Evolutionary conservation across 176 grass and related monocot genomes (phyloP), one percentile per base, ranked within the genome.

Genomic region (Olyra latifolia): DNA sequence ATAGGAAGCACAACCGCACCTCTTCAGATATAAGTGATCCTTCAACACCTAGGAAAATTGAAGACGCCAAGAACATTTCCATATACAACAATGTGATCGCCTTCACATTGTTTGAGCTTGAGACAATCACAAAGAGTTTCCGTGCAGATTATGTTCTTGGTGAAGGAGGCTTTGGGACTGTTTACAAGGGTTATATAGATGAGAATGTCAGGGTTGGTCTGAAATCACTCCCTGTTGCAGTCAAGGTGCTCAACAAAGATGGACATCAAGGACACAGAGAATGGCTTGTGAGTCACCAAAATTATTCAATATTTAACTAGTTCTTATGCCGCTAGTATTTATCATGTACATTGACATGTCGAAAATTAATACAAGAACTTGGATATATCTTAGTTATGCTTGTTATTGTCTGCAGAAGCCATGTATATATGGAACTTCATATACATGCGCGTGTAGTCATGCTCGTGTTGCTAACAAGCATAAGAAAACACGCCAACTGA

Each of bases 101-200:
- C 48, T 99, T 99, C 84, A 91, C 96, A 74, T 81, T 99, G 84
- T 99, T 88, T 76, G 96, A 99, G 74, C 96, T 99, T 1, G 96
- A 99, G 80, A 99, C 93, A 0, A 99, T 99, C 65, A 99, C 96
- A 72, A 99, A 99, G 88, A 95, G 88, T 79, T 99, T 99, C 82
- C 92, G 96, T 50, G 75, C 82, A 4, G 96, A 95, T 80, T 99
- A 99, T 78, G 87, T 95, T 65, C 96, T 99, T 76, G 96, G 96
- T 20, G 93, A 93, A 91, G 96, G 96, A 75, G 96, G 96, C 25
- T 99, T 99, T 76, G 96, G 96, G 62, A 95, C 96, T 2, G 96
- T 99, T 83, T 99, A 91, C 88, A 99, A 99, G 81, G 96, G 96
- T 43, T 99, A 99, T 29, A 99, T 99, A 91, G 96, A 99, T 66